phyloP scores from a whole-genome alignment of 2,329 filamentous ascomycete genomes.

The Diplodia scrobiculata region DNA sequence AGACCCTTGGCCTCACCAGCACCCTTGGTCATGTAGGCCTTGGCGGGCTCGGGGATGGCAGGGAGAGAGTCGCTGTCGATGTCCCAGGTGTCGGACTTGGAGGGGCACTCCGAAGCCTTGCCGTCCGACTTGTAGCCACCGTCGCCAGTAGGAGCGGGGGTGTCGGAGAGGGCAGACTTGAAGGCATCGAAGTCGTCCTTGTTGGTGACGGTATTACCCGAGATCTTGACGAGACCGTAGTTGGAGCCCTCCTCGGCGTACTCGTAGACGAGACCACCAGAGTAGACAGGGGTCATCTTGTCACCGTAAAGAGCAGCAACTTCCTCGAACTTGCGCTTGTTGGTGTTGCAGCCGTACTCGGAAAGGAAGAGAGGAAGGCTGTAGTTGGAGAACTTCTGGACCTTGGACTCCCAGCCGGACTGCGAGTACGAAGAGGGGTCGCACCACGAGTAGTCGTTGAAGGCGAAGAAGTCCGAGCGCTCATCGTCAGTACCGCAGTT shows the following conservation, averaged over 20 bases:
- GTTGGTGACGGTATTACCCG: constrained; percentile 58
- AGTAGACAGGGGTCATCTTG: constrained; percentile 88
- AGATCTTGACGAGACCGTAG: constrained; percentile 76
- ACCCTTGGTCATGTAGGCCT: constrained; percentile 60
- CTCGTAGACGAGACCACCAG: constrained; percentile 93
- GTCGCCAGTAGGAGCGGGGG: constrained; percentile 57
- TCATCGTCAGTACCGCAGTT: constrained; percentile 85
- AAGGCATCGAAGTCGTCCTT: constrained; percentile 64
- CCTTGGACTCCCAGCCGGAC: constrained; percentile 71
- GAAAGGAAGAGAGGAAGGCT: constrained; percentile 73
- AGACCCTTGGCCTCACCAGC: constrained; percentile 62
- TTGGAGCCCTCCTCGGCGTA: constrained; percentile 69
- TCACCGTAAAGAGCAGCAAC: constrained; percentile 74
- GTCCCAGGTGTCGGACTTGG: constrained; percentile 58
- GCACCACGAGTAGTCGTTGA: constrained; percentile 84
- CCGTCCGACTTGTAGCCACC: constrained; percentile 62
- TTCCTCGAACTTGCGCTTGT: constrained; percentile 79
- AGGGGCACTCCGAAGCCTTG: constrained; percentile 57
- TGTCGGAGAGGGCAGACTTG: constrained; percentile 54
- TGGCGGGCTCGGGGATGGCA: constrained; percentile 58
- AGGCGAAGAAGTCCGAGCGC: constrained; percentile 85
- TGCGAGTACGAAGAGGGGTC: constrained; percentile 61
- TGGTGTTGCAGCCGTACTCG: constrained; percentile 87
- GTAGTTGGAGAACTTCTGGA: constrained; percentile 43
- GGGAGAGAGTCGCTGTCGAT: constrained; percentile 56